Conservation (phyloP, 2,329 filamentous ascomycete genomes). For the Colletotrichum tanaceti region DNA sequence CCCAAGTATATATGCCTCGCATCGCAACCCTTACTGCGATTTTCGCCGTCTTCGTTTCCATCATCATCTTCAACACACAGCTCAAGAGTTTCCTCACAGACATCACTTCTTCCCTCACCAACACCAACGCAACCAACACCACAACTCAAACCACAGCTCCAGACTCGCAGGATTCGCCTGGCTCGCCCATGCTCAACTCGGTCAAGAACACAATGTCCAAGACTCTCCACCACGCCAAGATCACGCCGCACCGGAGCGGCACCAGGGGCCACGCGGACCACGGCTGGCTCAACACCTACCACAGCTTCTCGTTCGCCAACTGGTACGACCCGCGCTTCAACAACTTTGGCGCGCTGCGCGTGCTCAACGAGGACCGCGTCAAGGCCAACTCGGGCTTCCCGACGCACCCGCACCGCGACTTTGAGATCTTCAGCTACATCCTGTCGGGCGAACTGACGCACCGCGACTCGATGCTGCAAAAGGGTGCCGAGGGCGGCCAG, state of each 20-base stretch:
- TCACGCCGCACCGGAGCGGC: constrained; percentile 78
- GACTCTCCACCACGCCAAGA: constrained; percentile 74
- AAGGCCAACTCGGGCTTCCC: constrained; percentile 80
- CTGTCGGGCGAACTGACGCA: constrained; percentile 88
- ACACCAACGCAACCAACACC: constrained; percentile 39
- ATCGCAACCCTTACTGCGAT: constrained; percentile 49
- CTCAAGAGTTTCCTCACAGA: constrained; percentile 44
- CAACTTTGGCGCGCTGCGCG: constrained; percentile 80
- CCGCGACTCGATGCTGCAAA: constrained; percentile 85
- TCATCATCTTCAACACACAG: constrained; percentile 48
- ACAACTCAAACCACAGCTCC: constrained; percentile 31
- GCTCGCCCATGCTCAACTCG: constrained; percentile 49
- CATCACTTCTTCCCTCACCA: constrained; percentile 43
- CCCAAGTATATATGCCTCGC: constrained; percentile 54
- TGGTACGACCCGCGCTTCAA: constrained; percentile 75
- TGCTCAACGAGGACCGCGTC: constrained; percentile 91
- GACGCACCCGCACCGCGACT: constrained; percentile 85
- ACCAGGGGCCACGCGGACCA: constrained; percentile 82
- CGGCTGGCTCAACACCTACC: constrained; percentile 88
- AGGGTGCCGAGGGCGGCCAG: constrained; percentile 68
- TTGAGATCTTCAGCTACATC: constrained; percentile 91
- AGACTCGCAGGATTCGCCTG: constrained; percentile 30
- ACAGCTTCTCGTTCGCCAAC: constrained; percentile 85
- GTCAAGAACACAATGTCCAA: constrained; percentile 69
- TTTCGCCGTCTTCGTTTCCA: constrained; percentile 54